Percentiles rank a stretch among this genome's conserved stretches.
Evolutionary conservation across 2,329 filamentous ascomycete genomes (phyloP).

Genomic region (Aspergillus amoenus): DNA sequence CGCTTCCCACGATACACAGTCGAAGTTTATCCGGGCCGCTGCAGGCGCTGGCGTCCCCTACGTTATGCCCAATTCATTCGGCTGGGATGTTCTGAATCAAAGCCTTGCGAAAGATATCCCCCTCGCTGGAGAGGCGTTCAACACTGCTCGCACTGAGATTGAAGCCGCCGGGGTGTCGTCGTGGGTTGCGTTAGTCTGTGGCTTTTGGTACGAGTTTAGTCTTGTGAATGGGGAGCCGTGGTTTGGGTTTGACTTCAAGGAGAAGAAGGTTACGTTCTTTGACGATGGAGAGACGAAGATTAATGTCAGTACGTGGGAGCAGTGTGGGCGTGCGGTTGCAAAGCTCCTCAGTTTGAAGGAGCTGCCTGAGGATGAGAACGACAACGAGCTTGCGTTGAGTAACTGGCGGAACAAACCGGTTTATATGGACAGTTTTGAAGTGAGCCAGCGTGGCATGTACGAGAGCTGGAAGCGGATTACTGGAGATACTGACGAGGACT

Average conservation of each 20-base stretch:
- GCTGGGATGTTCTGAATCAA: conserved; percentile 30
- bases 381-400: conserved; percentile 40
- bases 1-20: conserved; percentile 48
- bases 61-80: conserved; percentile 54
- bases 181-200: conserved; percentile 47
- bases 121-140: conserved; percentile 22
- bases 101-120: conserved; percentile 37
- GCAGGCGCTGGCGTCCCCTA: conserved; percentile 55
- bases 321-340: conserved; percentile 56
- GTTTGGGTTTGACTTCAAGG: conserved; percentile 53
- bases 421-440: conserved; percentile 56
- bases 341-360: conserved; percentile 49
- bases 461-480: conserved; percentile 59
- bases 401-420: conserved; percentile 51
- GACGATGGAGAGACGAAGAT: conserved; percentile 59
- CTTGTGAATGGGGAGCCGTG: conserved; percentile 36
- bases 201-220: conserved; percentile 58
- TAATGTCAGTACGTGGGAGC: conserved; percentile 59
- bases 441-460: conserved; percentile 66
- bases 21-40: conserved; percentile 56
- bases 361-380: conserved; percentile 40
- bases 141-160: conserved; percentile 35
- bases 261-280: conserved; percentile 45
- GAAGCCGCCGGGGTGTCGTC: conserved; percentile 33
- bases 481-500: conserved; percentile 58